Evolutionary conservation across 2,329 filamentous ascomycete genomes (phyloP).

Genomic region (Sarocladium brachiariae): DNA sequence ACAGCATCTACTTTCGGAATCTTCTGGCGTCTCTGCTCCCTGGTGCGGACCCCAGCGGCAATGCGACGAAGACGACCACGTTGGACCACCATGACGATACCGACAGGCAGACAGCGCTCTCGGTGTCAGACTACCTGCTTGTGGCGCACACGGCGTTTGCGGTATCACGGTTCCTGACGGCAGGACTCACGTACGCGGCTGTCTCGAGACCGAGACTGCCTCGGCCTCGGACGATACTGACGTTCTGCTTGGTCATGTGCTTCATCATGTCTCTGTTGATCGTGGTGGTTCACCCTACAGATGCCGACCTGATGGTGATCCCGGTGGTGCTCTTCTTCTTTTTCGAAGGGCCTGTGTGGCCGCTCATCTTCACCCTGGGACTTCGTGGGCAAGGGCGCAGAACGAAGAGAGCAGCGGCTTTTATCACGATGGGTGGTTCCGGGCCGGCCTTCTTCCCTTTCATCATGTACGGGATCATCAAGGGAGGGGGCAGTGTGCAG

Average conservation of each 20-base stretch:
- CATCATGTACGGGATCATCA: constrained; percentile 61
- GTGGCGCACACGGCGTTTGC: constrained; percentile 69
- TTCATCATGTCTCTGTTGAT: constrained; percentile 47
- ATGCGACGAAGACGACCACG: constrained; percentile 16
- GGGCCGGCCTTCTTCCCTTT: constrained; percentile 71
- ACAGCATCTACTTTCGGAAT: constrained; percentile 53
- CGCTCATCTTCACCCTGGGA: constrained; percentile 72
- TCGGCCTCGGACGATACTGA: constrained; percentile 63
- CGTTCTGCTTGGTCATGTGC: constrained; percentile 53
- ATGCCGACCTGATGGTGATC: constrained; percentile 45
- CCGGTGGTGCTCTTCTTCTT: constrained; percentile 68
- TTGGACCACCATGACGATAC: constrained; percentile 22
- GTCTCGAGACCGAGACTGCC: constrained; percentile 43
- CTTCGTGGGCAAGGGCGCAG: constrained; percentile 74
- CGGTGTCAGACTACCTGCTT: constrained; percentile 60
- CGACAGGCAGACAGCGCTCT: constrained; percentile 41
- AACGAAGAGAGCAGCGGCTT: constrained; percentile 71
- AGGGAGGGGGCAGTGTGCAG: constrained; percentile 52
- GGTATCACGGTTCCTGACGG: constrained; percentile 63
- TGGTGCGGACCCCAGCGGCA: constrained; percentile 14
- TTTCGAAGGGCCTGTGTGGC: constrained; percentile 77
- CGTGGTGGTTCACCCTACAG: constrained; percentile 35
- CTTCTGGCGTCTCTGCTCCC: constrained; percentile 39
- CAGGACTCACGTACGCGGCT: constrained; percentile 53
- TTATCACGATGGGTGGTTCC: constrained; percentile 68